Conservation (phyloP, 352 stramenopile genomes). For the Phytophthora rubi region DNA sequence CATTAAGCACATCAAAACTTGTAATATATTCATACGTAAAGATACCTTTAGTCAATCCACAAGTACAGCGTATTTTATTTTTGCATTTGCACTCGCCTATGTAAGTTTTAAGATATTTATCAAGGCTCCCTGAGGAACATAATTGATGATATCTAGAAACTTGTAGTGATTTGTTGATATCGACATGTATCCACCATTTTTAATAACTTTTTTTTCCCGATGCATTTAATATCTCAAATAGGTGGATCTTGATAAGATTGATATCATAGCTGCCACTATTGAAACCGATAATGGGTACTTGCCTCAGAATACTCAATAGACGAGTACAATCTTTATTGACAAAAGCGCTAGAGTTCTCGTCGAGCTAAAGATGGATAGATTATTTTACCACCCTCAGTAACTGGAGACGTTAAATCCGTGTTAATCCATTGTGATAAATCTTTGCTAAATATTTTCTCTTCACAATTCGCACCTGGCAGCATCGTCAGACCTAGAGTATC, state of each 20-base stretch:
- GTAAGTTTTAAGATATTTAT: constrained; percentile 32
- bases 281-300: constrained; percentile 10
- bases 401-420: too few species aligned
- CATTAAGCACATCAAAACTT: constrained; percentile 27
- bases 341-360: too few species aligned
- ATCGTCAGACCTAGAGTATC: too few species aligned
- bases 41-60: constrained; percentile 8
- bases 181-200: constrained; percentile 24
- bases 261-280: constrained; percentile 33
- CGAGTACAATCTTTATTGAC: background rate
- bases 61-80: constrained; percentile 37
- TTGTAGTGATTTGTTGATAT: too few species aligned
- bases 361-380: too few species aligned
- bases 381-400: too few species aligned
- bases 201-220: background rate
- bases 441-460: too few species aligned
- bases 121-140: background rate
- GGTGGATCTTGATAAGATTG: background rate
- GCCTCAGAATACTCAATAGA: constrained; percentile 22
- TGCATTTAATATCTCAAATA: background rate
- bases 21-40: constrained; percentile 42
- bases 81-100: constrained; percentile 36
- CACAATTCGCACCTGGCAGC: too few species aligned
- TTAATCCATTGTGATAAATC: too few species aligned
- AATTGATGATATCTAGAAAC: background rate